Conservation (phyloP, 1,284 basidiomycete species). For the Heliocybe sulcata region DNA sequence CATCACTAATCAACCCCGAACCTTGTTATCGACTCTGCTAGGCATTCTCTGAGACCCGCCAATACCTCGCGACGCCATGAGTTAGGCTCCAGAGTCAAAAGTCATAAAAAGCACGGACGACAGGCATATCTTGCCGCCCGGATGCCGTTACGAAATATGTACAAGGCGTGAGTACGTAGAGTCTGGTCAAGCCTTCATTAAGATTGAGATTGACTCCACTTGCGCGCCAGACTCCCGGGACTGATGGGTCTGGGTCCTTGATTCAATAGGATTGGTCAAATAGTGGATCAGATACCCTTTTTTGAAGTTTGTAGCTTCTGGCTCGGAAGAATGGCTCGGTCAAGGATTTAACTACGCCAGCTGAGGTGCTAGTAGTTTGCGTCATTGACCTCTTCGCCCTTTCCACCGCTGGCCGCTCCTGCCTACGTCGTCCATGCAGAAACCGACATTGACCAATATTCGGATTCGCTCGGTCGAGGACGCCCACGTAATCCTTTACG, state of each 20-base stretch:
- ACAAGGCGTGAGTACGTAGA: neutral
- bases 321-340: neutral
- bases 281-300: neutral
- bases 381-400: neutral
- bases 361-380: neutral
- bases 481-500: slow-evolving; percentile 37
- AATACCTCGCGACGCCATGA: neutral
- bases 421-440: slow-evolving; percentile 24
- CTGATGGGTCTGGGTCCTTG: neutral
- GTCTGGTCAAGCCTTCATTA: neutral
- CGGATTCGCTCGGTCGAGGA: slow-evolving; percentile 31
- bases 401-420: neutral
- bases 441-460: slow-evolving; percentile 35
- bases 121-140: neutral
- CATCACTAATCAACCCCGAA: neutral
- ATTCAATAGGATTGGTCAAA: neutral
- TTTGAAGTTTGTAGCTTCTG: neutral
- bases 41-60: neutral
- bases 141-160: neutral
- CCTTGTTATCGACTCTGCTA: neutral
- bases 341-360: neutral
- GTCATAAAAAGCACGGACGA: neutral
- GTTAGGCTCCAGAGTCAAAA: neutral
- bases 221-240: neutral
- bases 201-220: neutral